A percentile compares a stretch with the other conserved stretches of the same genome.
phyloP scores from a whole-genome alignment of 495 filamentous ascomycete genomes.

The Aspergillus funiculosus region DNA sequence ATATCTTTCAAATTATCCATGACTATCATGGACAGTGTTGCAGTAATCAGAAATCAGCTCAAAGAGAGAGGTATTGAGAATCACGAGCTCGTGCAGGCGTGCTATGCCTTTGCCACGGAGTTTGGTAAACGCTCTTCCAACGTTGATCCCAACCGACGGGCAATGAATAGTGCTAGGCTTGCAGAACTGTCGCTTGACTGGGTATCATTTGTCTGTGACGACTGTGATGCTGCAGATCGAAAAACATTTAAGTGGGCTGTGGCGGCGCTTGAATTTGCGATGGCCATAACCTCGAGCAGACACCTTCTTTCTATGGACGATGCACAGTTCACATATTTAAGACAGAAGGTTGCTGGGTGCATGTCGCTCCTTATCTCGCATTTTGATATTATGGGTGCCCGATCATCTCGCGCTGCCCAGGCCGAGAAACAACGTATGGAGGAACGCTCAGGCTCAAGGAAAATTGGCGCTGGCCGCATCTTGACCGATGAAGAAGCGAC shows the following conservation, averaged over 20 bases:
- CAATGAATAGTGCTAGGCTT: constrained; percentile 94
- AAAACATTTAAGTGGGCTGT: constrained; percentile 98
- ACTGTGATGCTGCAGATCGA: constrained; percentile 88
- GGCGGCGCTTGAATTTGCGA: constrained; percentile 88
- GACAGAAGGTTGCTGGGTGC: constrained; percentile 88
- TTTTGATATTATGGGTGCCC: constrained; percentile 97
- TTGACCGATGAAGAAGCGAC: constrained; percentile 81
- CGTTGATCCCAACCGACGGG: constrained; percentile 86
- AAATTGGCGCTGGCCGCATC: constrained; percentile 67
- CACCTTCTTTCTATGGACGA: constrained; percentile 85
- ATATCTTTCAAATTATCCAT: constrained; percentile 96
- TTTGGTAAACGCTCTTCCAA: constrained; percentile 90
- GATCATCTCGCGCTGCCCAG: constrained; percentile 86
- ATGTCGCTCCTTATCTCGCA: constrained; percentile 98
- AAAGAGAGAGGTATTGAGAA: constrained; percentile 72
- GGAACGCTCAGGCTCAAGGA: constrained; percentile 70
- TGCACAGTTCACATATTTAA: constrained; percentile 71
- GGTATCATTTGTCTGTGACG: constrained; percentile 96
- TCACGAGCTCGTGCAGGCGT: constrained; percentile 96
- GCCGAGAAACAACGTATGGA: constrained; percentile 75
- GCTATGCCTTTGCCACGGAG: constrained; percentile 96
- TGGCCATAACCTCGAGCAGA: constrained; percentile 89
- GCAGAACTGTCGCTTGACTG: constrained; percentile 91
- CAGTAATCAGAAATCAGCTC: constrained; percentile 74
- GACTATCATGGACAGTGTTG: constrained; percentile 98